Percentiles rank a stretch among this genome's conserved stretches.
These are phyloP conservation scores for Hypomyces rosellus DNA, from an alignment of 2,329 filamentous ascomycete genomes.

Conservation along the genomic window DNA sequence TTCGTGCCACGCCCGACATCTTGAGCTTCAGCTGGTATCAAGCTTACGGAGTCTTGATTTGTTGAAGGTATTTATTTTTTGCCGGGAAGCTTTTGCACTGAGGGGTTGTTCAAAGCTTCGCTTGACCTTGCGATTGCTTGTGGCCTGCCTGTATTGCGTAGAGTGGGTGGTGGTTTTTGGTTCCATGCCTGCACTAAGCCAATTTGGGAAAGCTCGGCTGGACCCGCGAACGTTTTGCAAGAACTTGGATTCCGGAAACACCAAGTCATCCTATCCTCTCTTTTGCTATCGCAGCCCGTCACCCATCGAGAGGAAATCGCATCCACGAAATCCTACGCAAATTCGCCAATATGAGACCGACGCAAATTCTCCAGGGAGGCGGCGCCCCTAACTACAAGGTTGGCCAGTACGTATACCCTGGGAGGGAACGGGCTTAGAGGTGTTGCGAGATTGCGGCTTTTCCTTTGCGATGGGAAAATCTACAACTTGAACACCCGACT, in stretches of 20 bases:
- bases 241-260: constrained; percentile 16
- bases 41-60: not conserved
- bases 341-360: constrained; percentile 33
- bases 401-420: constrained; percentile 28
- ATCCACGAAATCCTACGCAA: constrained; percentile 10
- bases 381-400: constrained; percentile 27
- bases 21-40: constrained; percentile 9
- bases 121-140: not conserved
- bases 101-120: not conserved
- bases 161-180: not conserved
- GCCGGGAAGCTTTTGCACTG: not conserved
- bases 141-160: not conserved
- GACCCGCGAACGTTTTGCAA: constrained; percentile 19
- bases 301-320: constrained; percentile 9
- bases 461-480: constrained; percentile 15
- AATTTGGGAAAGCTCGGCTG: constrained; percentile 30
- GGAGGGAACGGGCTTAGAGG: constrained; percentile 1
- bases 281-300: constrained; percentile 5
- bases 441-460: constrained; percentile 26
- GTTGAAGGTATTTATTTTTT: not conserved
- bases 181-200: constrained; percentile 22
- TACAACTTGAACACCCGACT: constrained; percentile 5
- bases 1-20: constrained; percentile 52
- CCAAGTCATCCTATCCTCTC: not conserved
- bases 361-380: constrained; percentile 30